phyloP scores from a whole-genome alignment of 176 grass and related monocot species.

The Microstegium vimineum region DNA sequence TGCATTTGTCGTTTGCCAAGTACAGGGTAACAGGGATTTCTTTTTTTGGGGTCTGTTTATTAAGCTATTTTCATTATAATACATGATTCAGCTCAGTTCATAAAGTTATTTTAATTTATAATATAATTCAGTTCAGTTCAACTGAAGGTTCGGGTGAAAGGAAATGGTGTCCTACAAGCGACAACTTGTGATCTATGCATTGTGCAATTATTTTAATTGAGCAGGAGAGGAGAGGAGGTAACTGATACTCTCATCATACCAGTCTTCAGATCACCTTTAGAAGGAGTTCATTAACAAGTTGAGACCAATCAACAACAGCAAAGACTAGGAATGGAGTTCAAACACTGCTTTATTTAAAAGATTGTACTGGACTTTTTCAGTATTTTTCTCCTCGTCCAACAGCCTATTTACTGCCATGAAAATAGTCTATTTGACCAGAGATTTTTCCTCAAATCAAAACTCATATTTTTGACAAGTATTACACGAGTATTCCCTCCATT shows the following conservation, averaged over 20 bases:
- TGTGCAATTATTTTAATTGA: no score
- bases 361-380: neutral
- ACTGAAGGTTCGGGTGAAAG: no score
- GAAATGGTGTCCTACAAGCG: no score
- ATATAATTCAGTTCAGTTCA: no score
- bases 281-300: neutral
- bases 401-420: neutral
- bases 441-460: neutral
- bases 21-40: no score
- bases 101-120: no score
- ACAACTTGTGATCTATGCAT: no score
- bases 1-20: constrained; percentile 1
- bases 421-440: neutral
- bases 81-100: no score
- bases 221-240: neutral
- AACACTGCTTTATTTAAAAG: neutral
- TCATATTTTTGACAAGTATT: neutral
- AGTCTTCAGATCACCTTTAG: neutral
- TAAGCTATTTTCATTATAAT: no score
- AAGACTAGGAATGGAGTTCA: neutral
- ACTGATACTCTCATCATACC: neutral
- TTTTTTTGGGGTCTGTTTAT: neutral
- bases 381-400: neutral
- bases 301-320: neutral
- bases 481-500: neutral